Conservation (phyloP, 208 protist species). For the Phytomonas sp. region DNA sequence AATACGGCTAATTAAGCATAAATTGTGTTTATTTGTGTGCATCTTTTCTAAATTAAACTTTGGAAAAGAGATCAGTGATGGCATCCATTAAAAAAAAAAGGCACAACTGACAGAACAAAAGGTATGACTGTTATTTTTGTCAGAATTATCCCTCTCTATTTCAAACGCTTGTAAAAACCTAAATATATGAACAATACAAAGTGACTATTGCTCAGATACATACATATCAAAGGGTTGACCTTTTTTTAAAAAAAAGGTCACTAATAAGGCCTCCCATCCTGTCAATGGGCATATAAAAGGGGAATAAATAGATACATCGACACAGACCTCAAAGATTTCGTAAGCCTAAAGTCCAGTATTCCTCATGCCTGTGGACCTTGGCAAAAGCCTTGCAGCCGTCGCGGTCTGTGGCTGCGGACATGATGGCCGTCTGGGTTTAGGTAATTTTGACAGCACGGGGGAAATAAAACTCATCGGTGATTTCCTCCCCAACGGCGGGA, state of each 20-base stretch:
- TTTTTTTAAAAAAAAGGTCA: background rate
- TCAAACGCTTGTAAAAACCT: background rate
- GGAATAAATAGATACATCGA: background rate
- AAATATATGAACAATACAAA: background rate
- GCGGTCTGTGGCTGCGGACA: constrained; percentile 71
- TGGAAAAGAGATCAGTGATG: background rate
- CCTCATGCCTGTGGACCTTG: background rate
- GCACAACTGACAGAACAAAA: background rate
- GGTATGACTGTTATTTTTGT: background rate
- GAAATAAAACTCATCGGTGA: constrained; percentile 18
- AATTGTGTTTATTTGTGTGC: background rate
- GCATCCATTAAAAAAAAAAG: background rate
- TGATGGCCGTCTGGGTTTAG: constrained; percentile 71
- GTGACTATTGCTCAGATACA: background rate
- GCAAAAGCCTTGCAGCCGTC: constrained; percentile 17
- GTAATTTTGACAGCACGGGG: constrained; percentile 12
- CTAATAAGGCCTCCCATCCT: background rate
- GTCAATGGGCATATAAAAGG: background rate
- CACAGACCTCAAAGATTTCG: background rate
- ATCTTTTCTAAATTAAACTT: background rate
- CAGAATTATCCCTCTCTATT: constrained; percentile 1
- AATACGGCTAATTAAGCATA: constrained; percentile 1
- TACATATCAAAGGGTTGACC: background rate
- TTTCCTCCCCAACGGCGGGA: constrained; percentile 13
- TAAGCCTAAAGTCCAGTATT: background rate